A percentile compares a stretch with the other conserved stretches of the same genome.
phyloP scores from a whole-genome alignment of 2,329 filamentous ascomycete species.

The Penicillium expansum region DNA sequence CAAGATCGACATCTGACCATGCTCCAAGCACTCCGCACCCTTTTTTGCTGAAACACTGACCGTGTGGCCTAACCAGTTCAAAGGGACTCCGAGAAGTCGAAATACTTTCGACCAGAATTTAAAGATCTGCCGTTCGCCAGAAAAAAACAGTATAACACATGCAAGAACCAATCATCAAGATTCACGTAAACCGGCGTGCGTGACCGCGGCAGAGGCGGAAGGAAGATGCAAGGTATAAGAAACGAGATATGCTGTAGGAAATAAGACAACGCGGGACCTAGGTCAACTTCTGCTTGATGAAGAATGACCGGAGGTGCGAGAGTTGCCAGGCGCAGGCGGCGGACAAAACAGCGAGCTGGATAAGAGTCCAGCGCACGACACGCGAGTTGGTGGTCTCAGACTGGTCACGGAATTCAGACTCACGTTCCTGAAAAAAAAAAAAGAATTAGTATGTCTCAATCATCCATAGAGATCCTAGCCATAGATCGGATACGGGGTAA shows the following conservation, averaged over 20 bases:
- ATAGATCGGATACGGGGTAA: neutral
- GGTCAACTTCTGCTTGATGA: slow-evolving; percentile 99
- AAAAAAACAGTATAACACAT: slow-evolving; percentile 4
- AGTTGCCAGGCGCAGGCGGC: slow-evolving; percentile 95
- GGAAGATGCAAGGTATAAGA: slow-evolving; percentile 22
- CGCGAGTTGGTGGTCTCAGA: slow-evolving; percentile 89
- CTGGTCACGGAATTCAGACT: slow-evolving; percentile 97
- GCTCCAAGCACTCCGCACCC: slow-evolving; percentile 14
- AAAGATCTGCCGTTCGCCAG: neutral
- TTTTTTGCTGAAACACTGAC: slow-evolving; percentile 11
- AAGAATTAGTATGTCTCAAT: neutral
- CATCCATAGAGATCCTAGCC: too few relatives aligned
- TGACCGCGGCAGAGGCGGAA: slow-evolving; percentile 13
- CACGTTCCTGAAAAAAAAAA: slow-evolving; percentile 69
- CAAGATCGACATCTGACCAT: slow-evolving; percentile 24
- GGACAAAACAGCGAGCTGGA: slow-evolving; percentile 81
- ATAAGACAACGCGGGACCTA: slow-evolving; percentile 45
- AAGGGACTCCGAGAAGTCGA: neutral
- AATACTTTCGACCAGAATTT: neutral
- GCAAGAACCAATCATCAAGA: slow-evolving; percentile 13
- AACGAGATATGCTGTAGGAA: slow-evolving; percentile 3
- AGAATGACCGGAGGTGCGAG: slow-evolving; percentile 92
- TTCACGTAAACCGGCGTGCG: slow-evolving; percentile 14
- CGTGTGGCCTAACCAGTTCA: neutral
- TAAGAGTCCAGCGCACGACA: slow-evolving; percentile 89